Conservation (phyloP, 306 rosid genomes). For the Prunus mume region DNA sequence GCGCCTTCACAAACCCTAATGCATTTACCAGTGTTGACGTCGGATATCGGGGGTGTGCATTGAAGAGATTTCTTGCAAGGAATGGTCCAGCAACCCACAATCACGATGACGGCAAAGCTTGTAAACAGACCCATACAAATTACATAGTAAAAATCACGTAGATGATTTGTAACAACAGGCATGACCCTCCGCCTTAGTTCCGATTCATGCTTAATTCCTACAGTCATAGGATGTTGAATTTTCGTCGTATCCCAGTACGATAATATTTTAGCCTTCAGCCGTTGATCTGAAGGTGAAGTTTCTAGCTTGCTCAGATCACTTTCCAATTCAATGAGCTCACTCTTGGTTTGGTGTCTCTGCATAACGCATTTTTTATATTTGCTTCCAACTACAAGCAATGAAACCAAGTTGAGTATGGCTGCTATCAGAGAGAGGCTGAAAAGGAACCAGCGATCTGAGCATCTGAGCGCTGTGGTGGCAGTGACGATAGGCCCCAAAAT, state of each 20-base stretch:
- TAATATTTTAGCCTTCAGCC: too few species aligned
- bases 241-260: too few species aligned
- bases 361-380: neutral
- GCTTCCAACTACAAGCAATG: neutral
- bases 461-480: neutral
- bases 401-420: neutral
- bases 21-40: neutral
- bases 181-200: neutral
- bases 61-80: neutral
- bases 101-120: neutral
- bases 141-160: neutral
- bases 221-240: too few species aligned
- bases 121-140: neutral
- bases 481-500: too few species aligned
- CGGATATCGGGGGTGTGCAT: neutral
- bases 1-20: conserved; percentile 1
- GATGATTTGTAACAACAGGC: neutral
- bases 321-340: neutral
- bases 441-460: neutral
- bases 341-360: neutral
- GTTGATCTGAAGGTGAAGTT: too few species aligned
- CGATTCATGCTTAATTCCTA: too few species aligned
- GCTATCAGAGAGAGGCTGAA: neutral
- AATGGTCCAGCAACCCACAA: neutral
- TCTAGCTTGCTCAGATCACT: neutral